phyloP scores from a whole-genome alignment of 345 rosid species.

The Cardamine occulta region DNA sequence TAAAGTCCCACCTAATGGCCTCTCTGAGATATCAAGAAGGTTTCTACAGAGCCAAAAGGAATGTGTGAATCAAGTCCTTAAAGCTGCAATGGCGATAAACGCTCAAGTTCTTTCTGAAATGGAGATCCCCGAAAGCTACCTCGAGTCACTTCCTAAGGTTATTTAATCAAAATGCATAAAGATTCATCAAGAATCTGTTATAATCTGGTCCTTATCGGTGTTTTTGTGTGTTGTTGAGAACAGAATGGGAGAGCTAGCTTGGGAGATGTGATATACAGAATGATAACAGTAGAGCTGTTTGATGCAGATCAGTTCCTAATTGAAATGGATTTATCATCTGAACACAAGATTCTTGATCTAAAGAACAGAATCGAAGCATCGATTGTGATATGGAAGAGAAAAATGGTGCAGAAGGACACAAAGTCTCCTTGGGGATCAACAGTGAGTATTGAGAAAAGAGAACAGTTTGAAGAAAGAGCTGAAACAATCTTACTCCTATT shows the following conservation, averaged over 20 bases:
- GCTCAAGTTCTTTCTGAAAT: constrained; percentile 85
- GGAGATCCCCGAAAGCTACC: constrained; percentile 86
- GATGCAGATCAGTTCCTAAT: constrained; percentile 79
- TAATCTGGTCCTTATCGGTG: constrained; percentile 9
- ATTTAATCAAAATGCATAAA: constrained; percentile 24
- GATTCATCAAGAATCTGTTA: constrained; percentile 1
- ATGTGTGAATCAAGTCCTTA: constrained; percentile 85
- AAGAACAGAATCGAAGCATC: constrained; percentile 94
- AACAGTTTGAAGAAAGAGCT: constrained; percentile 88
- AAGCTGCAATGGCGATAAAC: constrained; percentile 96
- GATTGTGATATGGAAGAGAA: constrained; percentile 83
- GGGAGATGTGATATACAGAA: constrained; percentile 72
- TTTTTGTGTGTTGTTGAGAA: constrained; percentile 19
- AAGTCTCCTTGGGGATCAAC: constrained; percentile 89
- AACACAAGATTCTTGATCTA: constrained; percentile 80
- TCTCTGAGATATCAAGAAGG: constrained; percentile 68
- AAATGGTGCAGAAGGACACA: constrained; percentile 78
- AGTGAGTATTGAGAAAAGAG: constrained; percentile 86
- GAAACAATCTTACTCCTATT: constrained; percentile 76
- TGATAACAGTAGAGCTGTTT: constrained; percentile 75
- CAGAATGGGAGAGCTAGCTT: constrained; percentile 91
- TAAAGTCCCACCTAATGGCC: constrained; percentile 77
- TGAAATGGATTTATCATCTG: constrained; percentile 72
- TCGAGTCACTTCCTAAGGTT: constrained; percentile 88
- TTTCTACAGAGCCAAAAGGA: constrained; percentile 83